Conservation (phyloP, 2,329 filamentous ascomycete genomes). For the Colletotrichum paranaense region DNA sequence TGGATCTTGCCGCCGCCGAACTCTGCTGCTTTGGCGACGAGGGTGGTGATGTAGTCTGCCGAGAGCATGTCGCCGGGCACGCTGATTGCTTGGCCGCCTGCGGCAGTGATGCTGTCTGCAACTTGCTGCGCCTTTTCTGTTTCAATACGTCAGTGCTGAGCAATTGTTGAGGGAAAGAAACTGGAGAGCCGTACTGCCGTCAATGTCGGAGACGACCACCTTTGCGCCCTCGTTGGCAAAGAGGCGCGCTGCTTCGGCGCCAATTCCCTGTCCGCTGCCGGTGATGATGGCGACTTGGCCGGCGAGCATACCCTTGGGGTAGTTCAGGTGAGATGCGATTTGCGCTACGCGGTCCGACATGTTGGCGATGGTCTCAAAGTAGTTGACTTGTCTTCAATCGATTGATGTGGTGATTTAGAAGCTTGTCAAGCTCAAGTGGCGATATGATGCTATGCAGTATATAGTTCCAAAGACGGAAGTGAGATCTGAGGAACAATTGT, state of each 20-base stretch:
- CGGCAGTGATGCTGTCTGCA: conserved; percentile 75
- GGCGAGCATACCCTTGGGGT: conserved; percentile 80
- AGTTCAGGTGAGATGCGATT: conserved; percentile 83
- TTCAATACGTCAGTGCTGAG: no score
- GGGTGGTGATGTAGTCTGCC: conserved; percentile 73
- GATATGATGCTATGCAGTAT: neutral
- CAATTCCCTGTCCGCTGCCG: conserved; percentile 87
- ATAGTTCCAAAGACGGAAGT: neutral
- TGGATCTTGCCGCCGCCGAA: conserved; percentile 91
- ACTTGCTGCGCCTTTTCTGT: conserved; percentile 76
- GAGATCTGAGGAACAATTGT: neutral
- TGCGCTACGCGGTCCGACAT: conserved; percentile 74
- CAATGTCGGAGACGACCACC: conserved; percentile 86
- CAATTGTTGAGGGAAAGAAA: no score
- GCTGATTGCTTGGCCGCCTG: conserved; percentile 75
- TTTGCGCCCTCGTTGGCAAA: conserved; percentile 91
- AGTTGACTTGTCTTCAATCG: neutral
- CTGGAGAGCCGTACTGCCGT: conserved; percentile 62
- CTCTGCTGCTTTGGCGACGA: conserved; percentile 80
- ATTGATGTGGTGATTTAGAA: neutral
- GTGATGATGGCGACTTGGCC: conserved; percentile 91
- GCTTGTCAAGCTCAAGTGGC: neutral
- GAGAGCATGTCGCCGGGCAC: conserved; percentile 83
- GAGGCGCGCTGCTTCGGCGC: conserved; percentile 82
- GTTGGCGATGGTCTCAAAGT: conserved; percentile 7